Base-by-base conservation (phyloP, 2,329 filamentous ascomycete species). In the Mollisia scopiformis region DNA sequence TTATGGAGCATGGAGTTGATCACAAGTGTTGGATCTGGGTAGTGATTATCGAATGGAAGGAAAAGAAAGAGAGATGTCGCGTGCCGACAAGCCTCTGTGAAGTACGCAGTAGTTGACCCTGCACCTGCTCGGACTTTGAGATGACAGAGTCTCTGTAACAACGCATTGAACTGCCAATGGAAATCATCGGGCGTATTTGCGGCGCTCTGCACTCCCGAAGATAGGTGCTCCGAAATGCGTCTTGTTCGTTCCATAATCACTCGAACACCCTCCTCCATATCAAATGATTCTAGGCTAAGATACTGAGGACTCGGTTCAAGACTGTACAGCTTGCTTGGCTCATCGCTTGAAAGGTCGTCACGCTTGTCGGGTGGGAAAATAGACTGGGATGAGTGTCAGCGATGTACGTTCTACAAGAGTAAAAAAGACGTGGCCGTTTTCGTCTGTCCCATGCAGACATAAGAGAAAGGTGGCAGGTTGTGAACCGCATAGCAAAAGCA, bases 21-120 rank as follows among this genome's bases (percentile, higher is more conserved):
- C 14, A 57, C 25, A 2, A 56, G 33, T 21, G 28, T 61, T 2
- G 58, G 58, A 21, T 61, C 53, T n/a, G 58, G 58, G 33, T 52
- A 61, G n/a, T 61, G 58, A 23, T 55, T 47, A 13, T 61, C 58
- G 28, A 61, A 61, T 19, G 41, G 43, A 27, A 61, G 39, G 19
- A 61, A 47, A 2, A 61, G 31, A 37, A 61, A 61, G 10, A 61
- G 30, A 7, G 53, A 31, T 2, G 33, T 28, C 10, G 52, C 58
- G 19, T 43, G 56, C 14, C 53, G 46, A 25, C 53, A 61, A 21
- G 51, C 25, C 23, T 56, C 46, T 21, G 58, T 35, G 25, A 61
- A 43, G 13, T 3, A 25, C 6, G 19, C n/a, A n/a, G 23, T 30
- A 28, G 30, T 7, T 10, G 54, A 57, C 23, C 51, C 30, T 13